Conservation (phyloP, 2,329 filamentous ascomycete species). For the Karstenula rhodostoma region DNA sequence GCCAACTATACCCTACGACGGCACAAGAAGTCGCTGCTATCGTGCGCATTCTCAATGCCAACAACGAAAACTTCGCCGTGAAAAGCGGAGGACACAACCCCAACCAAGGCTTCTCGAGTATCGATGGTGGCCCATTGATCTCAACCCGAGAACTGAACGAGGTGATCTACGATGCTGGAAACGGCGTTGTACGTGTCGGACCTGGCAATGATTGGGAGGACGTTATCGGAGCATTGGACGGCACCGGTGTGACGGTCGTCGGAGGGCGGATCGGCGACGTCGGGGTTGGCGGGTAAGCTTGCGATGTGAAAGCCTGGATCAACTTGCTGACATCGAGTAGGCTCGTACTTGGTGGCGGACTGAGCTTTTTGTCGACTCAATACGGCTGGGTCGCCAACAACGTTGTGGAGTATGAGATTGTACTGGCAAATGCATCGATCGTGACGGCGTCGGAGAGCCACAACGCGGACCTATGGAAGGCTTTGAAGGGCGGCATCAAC, state of each 20-base stretch:
- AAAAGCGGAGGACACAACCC: slow-evolving; percentile 60
- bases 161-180: slow-evolving; percentile 24
- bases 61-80: slow-evolving; percentile 61
- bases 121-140: slow-evolving; percentile 54
- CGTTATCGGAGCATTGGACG: slow-evolving; percentile 47
- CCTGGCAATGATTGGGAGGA: slow-evolving; percentile 42
- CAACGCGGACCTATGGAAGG: slow-evolving; percentile 52
- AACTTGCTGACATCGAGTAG: background rate
- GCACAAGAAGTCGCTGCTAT: slow-evolving; percentile 61
- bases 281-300: slow-evolving; percentile 54
- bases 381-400: slow-evolving; percentile 60
- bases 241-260: slow-evolving; percentile 44
- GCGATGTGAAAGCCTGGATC: background rate
- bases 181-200: slow-evolving; percentile 33
- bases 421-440: slow-evolving; percentile 55
- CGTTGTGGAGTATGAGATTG: slow-evolving; percentile 56
- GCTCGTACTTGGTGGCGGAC: slow-evolving; percentile 51
- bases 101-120: slow-evolving; percentile 55
- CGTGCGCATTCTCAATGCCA: slow-evolving; percentile 55
- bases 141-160: slow-evolving; percentile 52
- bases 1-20: slow-evolving; percentile 44
- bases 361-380: slow-evolving; percentile 50
- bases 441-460: slow-evolving; percentile 51
- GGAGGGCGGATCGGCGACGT: slow-evolving; percentile 57
- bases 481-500: slow-evolving; percentile 54